A percentile compares a stretch with the other conserved stretches of the same genome.
phyloP scores from a whole-genome alignment of 805 yeast genomes.

The Starmera pachycereana region DNA sequence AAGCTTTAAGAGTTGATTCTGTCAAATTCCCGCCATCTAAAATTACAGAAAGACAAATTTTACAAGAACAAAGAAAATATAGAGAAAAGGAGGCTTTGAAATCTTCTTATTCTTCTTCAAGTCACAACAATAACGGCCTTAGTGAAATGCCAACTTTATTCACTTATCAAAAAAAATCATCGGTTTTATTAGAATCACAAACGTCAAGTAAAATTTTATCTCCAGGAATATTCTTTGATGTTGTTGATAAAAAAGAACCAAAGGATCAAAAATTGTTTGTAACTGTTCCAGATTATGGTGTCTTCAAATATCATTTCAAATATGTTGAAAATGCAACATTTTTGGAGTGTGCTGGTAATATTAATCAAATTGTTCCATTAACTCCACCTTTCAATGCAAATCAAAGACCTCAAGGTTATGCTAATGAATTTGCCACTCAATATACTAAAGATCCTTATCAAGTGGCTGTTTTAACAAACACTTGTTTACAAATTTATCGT shows the following conservation, averaged over 20 bases:
- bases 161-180: slow-evolving; percentile 45
- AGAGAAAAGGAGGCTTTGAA: slow-evolving; percentile 23
- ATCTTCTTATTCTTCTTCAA: slow-evolving; percentile 18
- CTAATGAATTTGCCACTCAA: slow-evolving; percentile 81
- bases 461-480: slow-evolving; percentile 74
- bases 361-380: slow-evolving; percentile 65
- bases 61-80: slow-evolving; percentile 12
- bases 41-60: slow-evolving; percentile 23
- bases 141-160: slow-evolving; percentile 22
- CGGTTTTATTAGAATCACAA: slow-evolving; percentile 45
- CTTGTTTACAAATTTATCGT: slow-evolving; percentile 67
- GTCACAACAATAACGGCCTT: slow-evolving; percentile 12
- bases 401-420: slow-evolving; percentile 68
- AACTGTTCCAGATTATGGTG: slow-evolving; percentile 78
- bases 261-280: slow-evolving; percentile 47
- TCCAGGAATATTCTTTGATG: slow-evolving; percentile 81
- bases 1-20: slow-evolving; percentile 34
- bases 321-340: slow-evolving; percentile 77
- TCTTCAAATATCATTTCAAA: slow-evolving; percentile 60
- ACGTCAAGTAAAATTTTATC: slow-evolving; percentile 53
- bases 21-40: slow-evolving; percentile 60
- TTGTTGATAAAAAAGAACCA: slow-evolving; percentile 25
- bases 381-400: slow-evolving; percentile 67
- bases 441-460: slow-evolving; percentile 56
- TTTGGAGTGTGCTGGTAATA: slow-evolving; percentile 45